Evolutionary conservation across 441 rosid genomes (phyloP), one percentile per base, ranked within the genome.

Genomic region (Brassica balearica): DNA sequence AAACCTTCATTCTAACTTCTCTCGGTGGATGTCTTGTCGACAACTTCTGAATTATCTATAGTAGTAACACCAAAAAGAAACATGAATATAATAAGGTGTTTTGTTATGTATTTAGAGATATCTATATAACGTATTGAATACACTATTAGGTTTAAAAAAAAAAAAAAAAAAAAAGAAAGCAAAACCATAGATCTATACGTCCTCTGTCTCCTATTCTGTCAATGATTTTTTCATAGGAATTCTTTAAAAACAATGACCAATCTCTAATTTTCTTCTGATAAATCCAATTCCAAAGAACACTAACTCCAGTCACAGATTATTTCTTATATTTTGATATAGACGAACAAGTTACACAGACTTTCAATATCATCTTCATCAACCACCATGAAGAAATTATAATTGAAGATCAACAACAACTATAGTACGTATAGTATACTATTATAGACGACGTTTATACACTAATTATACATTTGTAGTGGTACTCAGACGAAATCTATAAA

Each of bases 11-110:
- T 77, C 84, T 88, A 85, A 22, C 87, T 76, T 90, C 92, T 84
- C 77, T 71, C 53, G 77, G 79, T 8, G 99, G 94, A 79, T 77
- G 87, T 79, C 93, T 88, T 22, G 99, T 93, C 2, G 98, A 93
- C 15, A 95, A 85, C 91, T 91, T 93, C 66, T 87, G 97, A 75
- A 92, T 77, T 81, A 93, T 87, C 99, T 93, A 77, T 67, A 22
- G 36, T 72, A 75, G 64, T 51, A 56, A 56, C 61, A 17, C 61
- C 25, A 56, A 56, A 55, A 56, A 0, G 32, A 75, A 70, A 56
- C 72, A 68, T 62, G 56, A 41, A 34, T 48, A 15, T 19, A 8
- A 34, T 0, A 62, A 73, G 63, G 76, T 70, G 43, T 36, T 27
- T 34, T 22, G 14, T 23, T 67, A 1, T 68, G 53, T 65, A 41